Evolutionary conservation across 176 grass and related monocot species (phyloP).

Genomic region (Carex parvula): DNA sequence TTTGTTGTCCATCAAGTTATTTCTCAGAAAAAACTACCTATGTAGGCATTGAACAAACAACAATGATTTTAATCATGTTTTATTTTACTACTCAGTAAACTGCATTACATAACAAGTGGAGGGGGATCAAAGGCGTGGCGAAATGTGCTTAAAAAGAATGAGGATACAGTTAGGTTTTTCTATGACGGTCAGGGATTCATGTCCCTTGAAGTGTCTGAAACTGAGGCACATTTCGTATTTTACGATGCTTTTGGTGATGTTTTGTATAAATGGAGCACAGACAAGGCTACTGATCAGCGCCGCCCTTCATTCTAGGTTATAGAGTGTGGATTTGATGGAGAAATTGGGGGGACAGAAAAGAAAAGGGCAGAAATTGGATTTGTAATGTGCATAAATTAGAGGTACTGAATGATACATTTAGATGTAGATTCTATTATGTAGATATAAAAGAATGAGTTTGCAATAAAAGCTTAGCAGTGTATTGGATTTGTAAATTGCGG

Average conservation of each 20-base stretch:
- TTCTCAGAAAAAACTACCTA: not conserved
- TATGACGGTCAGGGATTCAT: slow-evolving; percentile 91
- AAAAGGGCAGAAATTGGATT: not conserved
- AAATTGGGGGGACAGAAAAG: not conserved
- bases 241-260: slow-evolving; percentile 52
- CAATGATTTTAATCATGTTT: not conserved
- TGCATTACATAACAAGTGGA: slow-evolving; percentile 89
- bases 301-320: not conserved
- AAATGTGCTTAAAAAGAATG: slow-evolving; percentile 49
- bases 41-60: not conserved
- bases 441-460: not conserved
- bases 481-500: not conserved
- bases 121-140: slow-evolving; percentile 87
- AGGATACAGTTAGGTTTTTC: slow-evolving; percentile 69
- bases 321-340: not conserved
- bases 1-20: not conserved
- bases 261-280: slow-evolving; percentile 49
- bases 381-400: not conserved
- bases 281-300: slow-evolving; percentile 27
- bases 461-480: not conserved
- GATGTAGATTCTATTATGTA: not conserved
- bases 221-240: slow-evolving; percentile 49
- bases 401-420: not conserved
- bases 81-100: slow-evolving; percentile 39
- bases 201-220: slow-evolving; percentile 56